phyloP scores from a whole-genome alignment of 345 rosid genomes.

The Anacardium occidentale region DNA sequence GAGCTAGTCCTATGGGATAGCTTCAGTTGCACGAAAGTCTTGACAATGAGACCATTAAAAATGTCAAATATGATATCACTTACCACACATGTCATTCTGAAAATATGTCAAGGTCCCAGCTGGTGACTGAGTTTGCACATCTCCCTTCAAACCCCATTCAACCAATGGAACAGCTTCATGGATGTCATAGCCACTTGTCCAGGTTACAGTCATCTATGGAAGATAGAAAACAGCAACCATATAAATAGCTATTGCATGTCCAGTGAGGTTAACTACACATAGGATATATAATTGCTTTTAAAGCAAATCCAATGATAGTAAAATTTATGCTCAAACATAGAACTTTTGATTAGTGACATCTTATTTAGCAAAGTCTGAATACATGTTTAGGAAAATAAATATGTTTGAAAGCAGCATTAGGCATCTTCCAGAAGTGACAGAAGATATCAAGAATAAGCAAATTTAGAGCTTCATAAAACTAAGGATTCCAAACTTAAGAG shows the following conservation, averaged over 20 bases:
- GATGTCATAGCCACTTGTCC: conserved; percentile 93
- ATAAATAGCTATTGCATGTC: conserved; percentile 6
- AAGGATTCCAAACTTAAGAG: neutral
- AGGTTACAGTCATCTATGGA: conserved; percentile 81
- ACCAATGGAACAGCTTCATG: conserved; percentile 78
- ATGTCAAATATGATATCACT: neutral
- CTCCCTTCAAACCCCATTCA: conserved; percentile 63
- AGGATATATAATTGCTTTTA: neutral
- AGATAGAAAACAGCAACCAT: conserved; percentile 18
- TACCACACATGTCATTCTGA: conserved; percentile 91
- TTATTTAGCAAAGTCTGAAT: conserved; percentile 7
- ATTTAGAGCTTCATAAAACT: neutral
- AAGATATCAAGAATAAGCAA: neutral
- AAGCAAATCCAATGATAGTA: neutral
- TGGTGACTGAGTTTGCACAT: conserved; percentile 42
- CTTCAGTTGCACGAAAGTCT: neutral
- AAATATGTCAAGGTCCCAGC: conserved; percentile 82
- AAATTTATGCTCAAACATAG: neutral
- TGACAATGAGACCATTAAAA: neutral
- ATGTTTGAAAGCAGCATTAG: neutral
- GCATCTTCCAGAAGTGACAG: conserved; percentile 1
- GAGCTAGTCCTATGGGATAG: neutral
- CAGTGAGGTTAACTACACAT: neutral
- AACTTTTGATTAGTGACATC: neutral
- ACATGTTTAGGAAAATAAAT: neutral